phyloP scores from a whole-genome alignment of 192 early-diverging fungal genomes.

The Pilobolus umbonatus region DNA sequence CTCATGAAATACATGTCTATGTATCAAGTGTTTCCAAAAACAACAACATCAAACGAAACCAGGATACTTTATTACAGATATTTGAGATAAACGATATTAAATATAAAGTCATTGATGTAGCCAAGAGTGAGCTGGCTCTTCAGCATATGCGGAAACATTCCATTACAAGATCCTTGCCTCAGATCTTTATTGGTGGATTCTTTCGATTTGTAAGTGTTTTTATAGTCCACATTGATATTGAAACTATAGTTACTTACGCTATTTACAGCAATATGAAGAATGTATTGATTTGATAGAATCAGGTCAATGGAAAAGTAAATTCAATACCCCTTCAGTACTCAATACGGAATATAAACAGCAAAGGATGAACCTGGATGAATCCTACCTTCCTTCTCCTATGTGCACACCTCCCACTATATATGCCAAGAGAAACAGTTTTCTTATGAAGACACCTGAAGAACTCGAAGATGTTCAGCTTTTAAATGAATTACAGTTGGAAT shows the following conservation, averaged over 20 bases:
- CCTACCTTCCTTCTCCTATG: not conserved
- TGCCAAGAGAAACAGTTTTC: not conserved
- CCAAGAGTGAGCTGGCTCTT: conserved; percentile 23
- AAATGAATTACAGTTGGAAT: no score
- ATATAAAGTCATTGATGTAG: conserved; percentile 29
- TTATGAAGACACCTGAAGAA: no score
- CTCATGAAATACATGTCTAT: conserved; percentile 22
- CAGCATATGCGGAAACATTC: conserved; percentile 29
- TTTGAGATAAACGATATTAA: conserved; percentile 7
- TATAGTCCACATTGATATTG: not conserved
- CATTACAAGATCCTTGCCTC: conserved; percentile 16
- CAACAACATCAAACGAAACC: conserved; percentile 20
- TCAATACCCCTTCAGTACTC: not conserved
- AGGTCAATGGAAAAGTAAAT: not conserved
- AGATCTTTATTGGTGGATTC: conserved; percentile 23
- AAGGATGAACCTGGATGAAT: not conserved
- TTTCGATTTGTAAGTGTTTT: conserved; percentile 16
- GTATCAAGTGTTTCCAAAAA: conserved; percentile 26
- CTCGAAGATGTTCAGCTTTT: no score
- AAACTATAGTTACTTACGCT: not conserved
- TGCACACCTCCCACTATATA: not conserved
- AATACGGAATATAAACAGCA: not conserved
- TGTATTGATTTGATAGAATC: no score
- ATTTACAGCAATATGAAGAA: conserved; percentile 23
- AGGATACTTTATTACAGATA: conserved; percentile 16